phyloP scores from a whole-genome alignment of 768 basidiomycete species.

The Mycena vulgaris region DNA sequence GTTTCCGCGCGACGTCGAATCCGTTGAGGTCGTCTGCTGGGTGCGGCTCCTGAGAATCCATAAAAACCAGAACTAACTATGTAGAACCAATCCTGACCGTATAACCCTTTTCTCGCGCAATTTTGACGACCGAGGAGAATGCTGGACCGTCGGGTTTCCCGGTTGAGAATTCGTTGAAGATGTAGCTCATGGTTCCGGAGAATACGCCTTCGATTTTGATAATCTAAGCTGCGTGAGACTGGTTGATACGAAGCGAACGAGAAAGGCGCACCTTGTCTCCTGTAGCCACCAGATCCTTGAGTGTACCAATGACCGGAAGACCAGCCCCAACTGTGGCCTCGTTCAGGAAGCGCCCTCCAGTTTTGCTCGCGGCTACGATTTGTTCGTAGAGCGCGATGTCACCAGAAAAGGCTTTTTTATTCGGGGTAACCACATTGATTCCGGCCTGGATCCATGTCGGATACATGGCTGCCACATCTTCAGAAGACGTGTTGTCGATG shows the following conservation, averaged over 20 bases:
- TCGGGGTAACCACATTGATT: slow-evolving; percentile 93
- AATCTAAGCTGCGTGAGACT: slow-evolving; percentile 60
- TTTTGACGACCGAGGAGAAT: slow-evolving; percentile 92
- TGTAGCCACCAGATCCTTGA: slow-evolving; percentile 93
- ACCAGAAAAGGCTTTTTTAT: slow-evolving; percentile 96
- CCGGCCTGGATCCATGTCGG: slow-evolving; percentile 85
- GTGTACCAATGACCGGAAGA: slow-evolving; percentile 89
- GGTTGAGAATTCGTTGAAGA: slow-evolving; percentile 96
- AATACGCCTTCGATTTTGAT: slow-evolving; percentile 97
- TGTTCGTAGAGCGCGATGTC: slow-evolving; percentile 74
- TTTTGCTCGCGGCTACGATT: slow-evolving; percentile 74
- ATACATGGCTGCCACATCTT: slow-evolving; percentile 85
- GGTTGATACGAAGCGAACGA: neutral
- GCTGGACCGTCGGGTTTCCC: slow-evolving; percentile 75
- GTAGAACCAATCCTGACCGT: slow-evolving; percentile 69
- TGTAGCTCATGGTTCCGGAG: slow-evolving; percentile 98
- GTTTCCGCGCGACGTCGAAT: slow-evolving; percentile 96
- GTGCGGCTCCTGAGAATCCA: slow-evolving; percentile 85
- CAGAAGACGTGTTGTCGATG: slow-evolving; percentile 95
- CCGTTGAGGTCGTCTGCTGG: slow-evolving; percentile 98
- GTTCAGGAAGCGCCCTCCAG: slow-evolving; percentile 80
- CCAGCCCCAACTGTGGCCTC: slow-evolving; percentile 98
- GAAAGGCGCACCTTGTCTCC: slow-evolving; percentile 85
- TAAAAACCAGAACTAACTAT: neutral
- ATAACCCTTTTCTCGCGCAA: slow-evolving; percentile 94